A percentile compares a stretch with the other conserved stretches of the same genome.
Evolutionary conservation across 2,329 filamentous ascomycete species (phyloP).

Genomic region (Hirsutella thompsonii): DNA sequence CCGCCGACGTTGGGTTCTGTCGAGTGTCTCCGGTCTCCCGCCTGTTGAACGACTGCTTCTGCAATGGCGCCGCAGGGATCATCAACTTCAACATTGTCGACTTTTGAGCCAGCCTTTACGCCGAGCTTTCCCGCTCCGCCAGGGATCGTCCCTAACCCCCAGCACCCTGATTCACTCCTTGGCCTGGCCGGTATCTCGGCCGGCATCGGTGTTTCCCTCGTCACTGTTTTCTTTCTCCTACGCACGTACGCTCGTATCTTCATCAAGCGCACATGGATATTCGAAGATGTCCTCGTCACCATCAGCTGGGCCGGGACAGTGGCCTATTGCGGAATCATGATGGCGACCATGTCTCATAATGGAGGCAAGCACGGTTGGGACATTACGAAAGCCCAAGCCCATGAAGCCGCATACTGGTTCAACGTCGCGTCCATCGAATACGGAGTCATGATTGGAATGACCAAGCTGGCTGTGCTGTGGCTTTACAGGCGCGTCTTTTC

Average conservation of each 20-base stretch:
- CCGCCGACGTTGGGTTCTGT: neutral
- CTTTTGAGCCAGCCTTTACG: neutral
- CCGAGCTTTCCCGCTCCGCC: neutral
- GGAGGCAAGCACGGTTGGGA: neutral
- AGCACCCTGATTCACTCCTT: neutral
- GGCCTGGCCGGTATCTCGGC: neutral
- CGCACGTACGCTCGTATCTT: neutral
- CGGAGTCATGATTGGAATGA: neutral
- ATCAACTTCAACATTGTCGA: neutral
- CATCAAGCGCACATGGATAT: neutral
- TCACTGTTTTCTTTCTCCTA: neutral
- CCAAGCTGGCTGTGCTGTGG: neutral
- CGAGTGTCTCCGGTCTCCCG: neutral
- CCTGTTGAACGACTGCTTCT: neutral
- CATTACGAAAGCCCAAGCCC: neutral
- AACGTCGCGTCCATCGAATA: neutral
- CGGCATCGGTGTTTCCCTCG: neutral
- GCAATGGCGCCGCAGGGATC: neutral
- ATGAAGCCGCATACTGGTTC: neutral
- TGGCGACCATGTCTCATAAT: neutral
- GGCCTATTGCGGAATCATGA: neutral
- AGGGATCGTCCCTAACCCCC: neutral
- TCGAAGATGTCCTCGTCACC: neutral
- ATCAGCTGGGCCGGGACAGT: neutral
- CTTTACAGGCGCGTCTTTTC: neutral